phyloP scores from a whole-genome alignment of 306 rosid species.

The Heteromeles arbutifolia region DNA sequence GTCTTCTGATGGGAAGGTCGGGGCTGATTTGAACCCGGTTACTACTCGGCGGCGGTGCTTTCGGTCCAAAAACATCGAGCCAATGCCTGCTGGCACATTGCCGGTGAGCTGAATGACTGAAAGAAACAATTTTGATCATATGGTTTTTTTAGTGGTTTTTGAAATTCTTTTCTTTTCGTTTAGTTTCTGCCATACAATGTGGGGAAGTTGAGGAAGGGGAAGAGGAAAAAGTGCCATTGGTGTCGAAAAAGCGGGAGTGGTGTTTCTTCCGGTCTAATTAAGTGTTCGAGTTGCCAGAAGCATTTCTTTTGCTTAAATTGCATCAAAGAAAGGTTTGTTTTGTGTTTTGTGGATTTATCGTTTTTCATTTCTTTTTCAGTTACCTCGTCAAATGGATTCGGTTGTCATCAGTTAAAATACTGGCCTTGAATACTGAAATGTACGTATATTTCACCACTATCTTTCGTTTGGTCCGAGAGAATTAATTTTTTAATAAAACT shows the following conservation, averaged over 20 bases:
- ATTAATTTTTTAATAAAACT: background rate
- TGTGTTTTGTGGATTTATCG: background rate
- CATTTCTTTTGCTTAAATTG: constrained; percentile 81
- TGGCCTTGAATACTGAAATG: background rate
- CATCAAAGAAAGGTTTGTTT: constrained; percentile 72
- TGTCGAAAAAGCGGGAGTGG: constrained; percentile 56
- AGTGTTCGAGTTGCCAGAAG: constrained; percentile 77
- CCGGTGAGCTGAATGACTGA: constrained; percentile 34
- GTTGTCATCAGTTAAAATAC: background rate
- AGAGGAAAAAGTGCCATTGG: constrained; percentile 79
- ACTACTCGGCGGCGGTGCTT: constrained; percentile 42
- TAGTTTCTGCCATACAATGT: constrained; percentile 47
- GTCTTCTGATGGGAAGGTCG: constrained; percentile 44
- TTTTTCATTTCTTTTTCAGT: too few species aligned
- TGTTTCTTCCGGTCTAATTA: constrained; percentile 38
- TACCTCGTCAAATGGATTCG: too few species aligned
- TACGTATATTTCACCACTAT: background rate
- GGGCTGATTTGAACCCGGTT: constrained; percentile 28
- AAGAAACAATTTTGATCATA: background rate
- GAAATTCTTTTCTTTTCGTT: background rate
- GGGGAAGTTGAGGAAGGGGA: constrained; percentile 43
- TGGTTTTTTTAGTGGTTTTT: background rate
- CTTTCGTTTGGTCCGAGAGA: background rate
- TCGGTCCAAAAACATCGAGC: constrained; percentile 86
- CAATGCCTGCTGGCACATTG: constrained; percentile 46